These are phyloP conservation scores for Vigna unguiculata DNA, from an alignment of 306 rosid species.

Conservation along the genomic window DNA sequence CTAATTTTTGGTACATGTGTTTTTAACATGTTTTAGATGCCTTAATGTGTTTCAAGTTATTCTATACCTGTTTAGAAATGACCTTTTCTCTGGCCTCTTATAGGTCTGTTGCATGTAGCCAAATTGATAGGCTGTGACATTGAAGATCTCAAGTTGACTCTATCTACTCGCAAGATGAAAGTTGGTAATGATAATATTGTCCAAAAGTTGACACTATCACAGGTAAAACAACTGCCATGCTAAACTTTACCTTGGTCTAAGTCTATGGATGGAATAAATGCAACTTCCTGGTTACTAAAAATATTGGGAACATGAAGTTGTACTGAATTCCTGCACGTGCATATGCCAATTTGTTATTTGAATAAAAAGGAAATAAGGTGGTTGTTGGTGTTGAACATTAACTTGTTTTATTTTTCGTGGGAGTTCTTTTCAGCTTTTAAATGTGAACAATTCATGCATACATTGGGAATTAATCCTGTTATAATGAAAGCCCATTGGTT, in stretches of 20 bases:
- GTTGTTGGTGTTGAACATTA: constrained; percentile 25
- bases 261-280: constrained; percentile 11
- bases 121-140: constrained; percentile 75
- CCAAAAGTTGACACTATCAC: constrained; percentile 85
- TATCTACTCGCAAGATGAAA: constrained; percentile 85
- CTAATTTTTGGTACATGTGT: constrained; percentile 9
- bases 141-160: constrained; percentile 75
- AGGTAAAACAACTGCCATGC: constrained; percentile 59
- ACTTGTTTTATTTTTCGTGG: constrained; percentile 16
- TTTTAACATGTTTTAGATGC: constrained; percentile 24
- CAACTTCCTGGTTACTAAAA: constrained; percentile 10
- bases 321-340: constrained; percentile 21
- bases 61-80: constrained; percentile 1
- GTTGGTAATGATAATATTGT: constrained; percentile 83
- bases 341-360: not conserved
- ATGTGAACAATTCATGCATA: not conserved
- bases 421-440: constrained; percentile 28
- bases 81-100: constrained; percentile 43
- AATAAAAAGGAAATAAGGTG: too few relatives aligned
- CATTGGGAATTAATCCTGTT: constrained; percentile 21
- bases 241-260: constrained; percentile 30
- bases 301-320: constrained; percentile 27
- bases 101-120: constrained; percentile 75
- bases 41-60: constrained; percentile 28
- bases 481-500: constrained; percentile 30